These are phyloP conservation scores for Hyphopichia khmerensis DNA, from an alignment of 1,139 yeast genomes.

Conservation along the genomic window DNA sequence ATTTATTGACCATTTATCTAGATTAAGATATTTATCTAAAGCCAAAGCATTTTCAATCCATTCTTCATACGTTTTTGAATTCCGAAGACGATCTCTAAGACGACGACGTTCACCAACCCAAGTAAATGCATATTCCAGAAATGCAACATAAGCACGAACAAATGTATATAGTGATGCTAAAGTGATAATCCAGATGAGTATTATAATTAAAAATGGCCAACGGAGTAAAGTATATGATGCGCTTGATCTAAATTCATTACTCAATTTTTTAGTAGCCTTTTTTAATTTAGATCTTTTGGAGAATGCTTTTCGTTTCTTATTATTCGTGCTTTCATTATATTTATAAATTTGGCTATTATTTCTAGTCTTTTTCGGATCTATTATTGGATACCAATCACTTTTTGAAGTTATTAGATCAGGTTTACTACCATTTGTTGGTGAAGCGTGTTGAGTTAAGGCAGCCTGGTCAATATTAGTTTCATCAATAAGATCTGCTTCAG, in stretches of 20 bases:
- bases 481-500: conserved; percentile 2
- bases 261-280: conserved; percentile 22
- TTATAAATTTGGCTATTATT: background rate
- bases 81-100: conserved; percentile 50
- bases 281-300: conserved; percentile 6
- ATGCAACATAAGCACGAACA: conserved; percentile 61
- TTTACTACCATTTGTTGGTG: background rate
- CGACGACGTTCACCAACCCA: conserved; percentile 60
- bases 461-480: conserved; percentile 1
- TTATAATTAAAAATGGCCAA: conserved; percentile 61
- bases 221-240: conserved; percentile 54
- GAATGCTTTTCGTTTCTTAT: background rate
- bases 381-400: conserved; percentile 70
- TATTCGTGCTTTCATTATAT: conserved; percentile 3
- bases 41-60: conserved; percentile 61
- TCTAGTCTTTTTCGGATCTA: conserved; percentile 12
- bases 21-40: conserved; percentile 56
- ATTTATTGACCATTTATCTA: conserved; percentile 63
- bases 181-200: conserved; percentile 53
- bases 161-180: conserved; percentile 50
- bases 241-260: conserved; percentile 47
- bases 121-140: conserved; percentile 57
- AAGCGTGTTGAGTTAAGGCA: background rate
- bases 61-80: conserved; percentile 53
- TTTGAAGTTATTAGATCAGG: conserved; percentile 51